Conservation (phyloP, 768 basidiomycete genomes). For the Termitomyces sp. region DNA sequence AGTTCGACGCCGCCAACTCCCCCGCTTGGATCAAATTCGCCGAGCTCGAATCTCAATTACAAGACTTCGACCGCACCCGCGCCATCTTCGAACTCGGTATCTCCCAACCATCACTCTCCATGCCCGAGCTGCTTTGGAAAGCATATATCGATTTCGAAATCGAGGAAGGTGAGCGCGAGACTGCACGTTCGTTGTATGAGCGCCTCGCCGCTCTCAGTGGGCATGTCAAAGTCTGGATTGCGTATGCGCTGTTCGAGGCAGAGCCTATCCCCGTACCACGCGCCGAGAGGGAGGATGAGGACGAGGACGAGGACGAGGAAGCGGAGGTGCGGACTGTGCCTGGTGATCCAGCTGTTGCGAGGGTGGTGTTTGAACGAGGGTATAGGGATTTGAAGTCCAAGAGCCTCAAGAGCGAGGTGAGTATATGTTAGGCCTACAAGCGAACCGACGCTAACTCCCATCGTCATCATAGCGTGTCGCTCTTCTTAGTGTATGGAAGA, state of each 20-base stretch:
- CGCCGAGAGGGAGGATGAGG: constrained; percentile 57
- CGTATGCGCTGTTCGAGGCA: constrained; percentile 90
- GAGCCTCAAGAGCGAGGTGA: constrained; percentile 83
- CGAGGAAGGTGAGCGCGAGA: constrained; percentile 87
- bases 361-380: constrained; percentile 78
- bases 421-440: constrained; percentile 12
- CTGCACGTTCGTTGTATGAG: constrained; percentile 83
- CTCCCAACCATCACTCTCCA: constrained; percentile 77
- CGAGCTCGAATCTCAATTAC: constrained; percentile 81
- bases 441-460: background rate
- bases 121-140: constrained; percentile 94
- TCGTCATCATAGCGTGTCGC: constrained; percentile 65
- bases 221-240: constrained; percentile 97
- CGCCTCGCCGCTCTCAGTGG: constrained; percentile 79
- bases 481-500: constrained; percentile 92
- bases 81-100: constrained; percentile 93
- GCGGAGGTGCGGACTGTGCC: constrained; percentile 60
- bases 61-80: constrained; percentile 84
- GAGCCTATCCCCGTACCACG: constrained; percentile 64
- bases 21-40: constrained; percentile 96
- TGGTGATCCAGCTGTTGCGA: constrained; percentile 65
- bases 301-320: constrained; percentile 56
- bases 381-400: constrained; percentile 84
- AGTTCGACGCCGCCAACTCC: constrained; percentile 88
- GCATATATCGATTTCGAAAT: constrained; percentile 97